Evolutionary conservation across 257 asterid species (phyloP).

Genomic region (Ilex aquifolium): DNA sequence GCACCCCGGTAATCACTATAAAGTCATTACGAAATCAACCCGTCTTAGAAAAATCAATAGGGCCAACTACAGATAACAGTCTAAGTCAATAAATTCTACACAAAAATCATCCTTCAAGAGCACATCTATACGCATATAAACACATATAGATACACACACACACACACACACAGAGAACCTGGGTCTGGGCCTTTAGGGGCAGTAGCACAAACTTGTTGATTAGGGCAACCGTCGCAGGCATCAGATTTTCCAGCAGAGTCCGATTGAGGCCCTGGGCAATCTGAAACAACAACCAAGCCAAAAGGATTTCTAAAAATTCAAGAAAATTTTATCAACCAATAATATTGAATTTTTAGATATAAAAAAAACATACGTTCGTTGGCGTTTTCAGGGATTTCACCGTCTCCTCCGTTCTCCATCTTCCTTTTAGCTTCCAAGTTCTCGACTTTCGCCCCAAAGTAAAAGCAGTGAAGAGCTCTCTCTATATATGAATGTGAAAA

Average conservation of each 20-base stretch:
- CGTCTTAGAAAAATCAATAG: not conserved
- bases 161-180: slow-evolving; percentile 20
- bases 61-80: not conserved
- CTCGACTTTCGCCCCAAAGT: too few species aligned
- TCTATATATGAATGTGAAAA: too few species aligned
- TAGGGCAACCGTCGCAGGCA: slow-evolving; percentile 79
- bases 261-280: slow-evolving; percentile 86
- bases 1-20: too few species aligned
- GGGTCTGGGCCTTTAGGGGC: slow-evolving; percentile 99
- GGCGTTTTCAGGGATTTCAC: slow-evolving; percentile 58
- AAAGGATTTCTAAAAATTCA: not conserved
- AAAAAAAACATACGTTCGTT: slow-evolving; percentile 1
- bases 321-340: not conserved
- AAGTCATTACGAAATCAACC: not conserved
- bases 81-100: too few species aligned
- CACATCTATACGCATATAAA: too few species aligned
- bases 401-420: slow-evolving; percentile 21
- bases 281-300: slow-evolving; percentile 28
- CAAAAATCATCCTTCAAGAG: too few species aligned
- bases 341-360: not conserved
- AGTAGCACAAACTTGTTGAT: slow-evolving; percentile 85
- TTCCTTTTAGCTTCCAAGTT: not conserved
- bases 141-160: not conserved
- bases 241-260: slow-evolving; percentile 85
- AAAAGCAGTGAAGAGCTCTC: too few species aligned